phyloP scores from a whole-genome alignment of 1,284 basidiomycete genomes.

The Sporisorium iseilematis-ciliati region DNA sequence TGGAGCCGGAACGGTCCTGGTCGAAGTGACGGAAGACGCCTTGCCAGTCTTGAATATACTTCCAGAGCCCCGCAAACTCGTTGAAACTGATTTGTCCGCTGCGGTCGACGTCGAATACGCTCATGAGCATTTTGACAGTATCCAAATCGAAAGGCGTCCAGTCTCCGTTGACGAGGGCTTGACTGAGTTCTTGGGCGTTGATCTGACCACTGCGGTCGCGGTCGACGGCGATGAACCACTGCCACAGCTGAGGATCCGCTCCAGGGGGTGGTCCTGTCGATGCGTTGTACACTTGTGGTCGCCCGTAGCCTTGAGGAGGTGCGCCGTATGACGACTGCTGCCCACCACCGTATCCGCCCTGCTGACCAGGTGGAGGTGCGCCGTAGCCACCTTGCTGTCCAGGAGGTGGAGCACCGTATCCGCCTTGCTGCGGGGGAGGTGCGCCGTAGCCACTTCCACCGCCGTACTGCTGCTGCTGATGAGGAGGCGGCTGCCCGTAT shows the following conservation, averaged over 20 bases:
- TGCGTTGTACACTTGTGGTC: constrained; percentile 50
- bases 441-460: constrained; percentile 34
- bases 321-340: constrained; percentile 20
- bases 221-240: constrained; percentile 63
- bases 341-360: constrained; percentile 26
- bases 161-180: constrained; percentile 65
- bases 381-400: constrained; percentile 36
- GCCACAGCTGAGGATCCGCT: constrained; percentile 64
- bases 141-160: constrained; percentile 60
- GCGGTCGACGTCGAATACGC: constrained; percentile 62
- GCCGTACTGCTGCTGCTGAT: constrained; percentile 25
- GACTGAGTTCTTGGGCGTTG: constrained; percentile 55
- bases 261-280: constrained; percentile 58
- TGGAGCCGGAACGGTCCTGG: constrained; percentile 53
- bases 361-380: constrained; percentile 31
- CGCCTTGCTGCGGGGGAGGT: constrained; percentile 32
- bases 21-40: constrained; percentile 62
- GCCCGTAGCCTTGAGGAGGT: constrained; percentile 16
- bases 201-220: constrained; percentile 58
- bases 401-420: constrained; percentile 36
- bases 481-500: constrained; percentile 21
- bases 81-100: constrained; percentile 63
- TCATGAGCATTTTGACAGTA: constrained; percentile 66
- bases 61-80: constrained; percentile 61
- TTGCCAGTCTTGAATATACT: constrained; percentile 65